phyloP scores from a whole-genome alignment of 2,329 filamentous ascomycete species.

The Aspergillus japonicus region DNA sequence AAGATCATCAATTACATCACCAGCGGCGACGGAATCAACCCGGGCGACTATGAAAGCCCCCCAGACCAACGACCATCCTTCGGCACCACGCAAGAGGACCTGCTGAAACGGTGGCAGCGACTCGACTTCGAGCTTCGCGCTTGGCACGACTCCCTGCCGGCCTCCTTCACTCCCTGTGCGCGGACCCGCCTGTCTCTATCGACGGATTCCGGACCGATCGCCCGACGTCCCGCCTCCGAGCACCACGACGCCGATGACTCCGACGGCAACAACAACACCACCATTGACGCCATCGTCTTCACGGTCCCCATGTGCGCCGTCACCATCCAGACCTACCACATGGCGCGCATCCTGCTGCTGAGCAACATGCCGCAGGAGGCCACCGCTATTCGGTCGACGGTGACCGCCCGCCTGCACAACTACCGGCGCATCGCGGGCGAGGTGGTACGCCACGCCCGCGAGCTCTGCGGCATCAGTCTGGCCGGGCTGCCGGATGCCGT shows the following conservation, averaged over 20 bases:
- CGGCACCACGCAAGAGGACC: constrained; percentile 15
- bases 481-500: constrained; percentile 53
- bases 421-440: constrained; percentile 53
- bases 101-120: constrained; percentile 47
- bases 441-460: constrained; percentile 52
- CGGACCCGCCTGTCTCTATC: constrained; percentile 33
- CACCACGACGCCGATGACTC: no score
- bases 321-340: constrained; percentile 61
- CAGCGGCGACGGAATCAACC: constrained; percentile 12
- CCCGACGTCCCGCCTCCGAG: neutral
- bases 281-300: neutral
- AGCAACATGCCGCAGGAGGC: constrained; percentile 58
- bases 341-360: constrained; percentile 58
- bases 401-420: constrained; percentile 51
- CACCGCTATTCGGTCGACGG: constrained; percentile 46
- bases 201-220: neutral
- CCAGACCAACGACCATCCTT: constrained; percentile 10
- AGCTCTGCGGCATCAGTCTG: constrained; percentile 57
- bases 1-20: constrained; percentile 20
- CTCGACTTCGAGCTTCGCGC: constrained; percentile 52
- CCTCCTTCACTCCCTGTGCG: constrained; percentile 53
- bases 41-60: constrained; percentile 11
- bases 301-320: constrained; percentile 56
- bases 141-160: constrained; percentile 55
- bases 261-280: neutral